These are phyloP conservation scores for Fraxinus dipetala DNA, from an alignment of 305 asterid genomes.

Conservation along the genomic window DNA sequence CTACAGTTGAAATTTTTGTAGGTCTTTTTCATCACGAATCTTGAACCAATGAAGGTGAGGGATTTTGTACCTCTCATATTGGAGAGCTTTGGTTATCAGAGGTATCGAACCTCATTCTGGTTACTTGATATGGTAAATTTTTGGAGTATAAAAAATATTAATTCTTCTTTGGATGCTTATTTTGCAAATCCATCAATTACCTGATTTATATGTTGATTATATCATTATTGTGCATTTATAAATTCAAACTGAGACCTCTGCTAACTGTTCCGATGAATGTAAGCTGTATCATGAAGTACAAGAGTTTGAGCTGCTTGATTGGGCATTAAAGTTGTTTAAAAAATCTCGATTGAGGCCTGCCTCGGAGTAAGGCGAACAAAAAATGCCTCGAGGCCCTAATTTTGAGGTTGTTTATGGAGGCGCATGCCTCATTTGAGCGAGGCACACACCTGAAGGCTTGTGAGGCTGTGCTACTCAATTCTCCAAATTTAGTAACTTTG, in stretches of 20 bases:
- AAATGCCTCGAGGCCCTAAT: not conserved
- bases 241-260: not conserved
- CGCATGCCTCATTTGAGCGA: not conserved
- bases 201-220: not conserved
- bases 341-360: not conserved
- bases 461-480: not conserved
- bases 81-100: constrained; percentile 65
- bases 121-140: constrained; percentile 21
- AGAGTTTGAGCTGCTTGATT: constrained; percentile 5
- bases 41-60: constrained; percentile 64
- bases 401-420: not conserved
- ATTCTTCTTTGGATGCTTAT: constrained; percentile 3
- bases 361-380: not conserved
- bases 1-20: constrained; percentile 33
- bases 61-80: constrained; percentile 57
- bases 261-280: not conserved
- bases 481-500: not conserved
- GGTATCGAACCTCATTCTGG: constrained; percentile 43
- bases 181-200: not conserved
- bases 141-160: constrained; percentile 19
- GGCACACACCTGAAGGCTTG: not conserved
- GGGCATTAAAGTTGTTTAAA: not conserved
- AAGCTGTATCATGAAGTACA: not conserved
- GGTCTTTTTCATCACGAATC: constrained; percentile 79
- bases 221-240: not conserved